These are phyloP conservation scores for Thamnidium elegans DNA, from an alignment of 192 early-diverging fungal genomes.

Conservation along the genomic window DNA sequence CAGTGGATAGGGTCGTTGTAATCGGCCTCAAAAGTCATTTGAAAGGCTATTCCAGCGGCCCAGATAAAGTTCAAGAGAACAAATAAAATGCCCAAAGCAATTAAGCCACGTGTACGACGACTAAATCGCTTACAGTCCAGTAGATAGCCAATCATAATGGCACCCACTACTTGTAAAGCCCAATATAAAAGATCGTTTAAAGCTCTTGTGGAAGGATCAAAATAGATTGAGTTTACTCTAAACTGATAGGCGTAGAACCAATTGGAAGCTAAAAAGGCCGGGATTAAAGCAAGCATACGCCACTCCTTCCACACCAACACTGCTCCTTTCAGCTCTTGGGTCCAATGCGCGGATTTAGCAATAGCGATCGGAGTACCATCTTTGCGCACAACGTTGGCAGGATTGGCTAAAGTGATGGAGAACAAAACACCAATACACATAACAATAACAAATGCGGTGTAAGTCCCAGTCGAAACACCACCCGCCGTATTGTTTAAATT, in stretches of 20 bases:
- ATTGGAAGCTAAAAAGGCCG: constrained; percentile 73
- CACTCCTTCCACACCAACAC: constrained; percentile 54
- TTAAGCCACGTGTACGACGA: constrained; percentile 61
- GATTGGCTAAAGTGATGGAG: constrained; percentile 51
- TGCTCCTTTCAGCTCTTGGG: constrained; percentile 45
- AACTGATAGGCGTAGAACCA: constrained; percentile 79
- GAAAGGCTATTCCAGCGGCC: constrained; percentile 58
- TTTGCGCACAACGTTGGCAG: constrained; percentile 53
- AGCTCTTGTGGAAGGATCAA: constrained; percentile 63
- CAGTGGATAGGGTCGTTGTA: constrained; percentile 49
- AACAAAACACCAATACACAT: constrained; percentile 58
- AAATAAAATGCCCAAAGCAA: constrained; percentile 50
- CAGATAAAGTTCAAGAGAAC: constrained; percentile 56
- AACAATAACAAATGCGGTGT: constrained; percentile 63
- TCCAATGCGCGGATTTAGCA: constrained; percentile 59
- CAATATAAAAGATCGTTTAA: constrained; percentile 74
- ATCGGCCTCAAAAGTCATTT: constrained; percentile 45
- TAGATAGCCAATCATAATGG: constrained; percentile 54
- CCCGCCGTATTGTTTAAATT: constrained; percentile 57
- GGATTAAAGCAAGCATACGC: constrained; percentile 63
- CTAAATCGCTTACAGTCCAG: constrained; percentile 55
- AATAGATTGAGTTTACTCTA: constrained; percentile 61
- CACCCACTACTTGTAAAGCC: constrained; percentile 66
- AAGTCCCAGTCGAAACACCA: constrained; percentile 64
- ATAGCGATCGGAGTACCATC: constrained; percentile 65